A percentile compares a stretch with the other conserved stretches of the same genome.
phyloP scores from a whole-genome alignment of 257 asterid genomes.

The Gardenia jasminoides region DNA sequence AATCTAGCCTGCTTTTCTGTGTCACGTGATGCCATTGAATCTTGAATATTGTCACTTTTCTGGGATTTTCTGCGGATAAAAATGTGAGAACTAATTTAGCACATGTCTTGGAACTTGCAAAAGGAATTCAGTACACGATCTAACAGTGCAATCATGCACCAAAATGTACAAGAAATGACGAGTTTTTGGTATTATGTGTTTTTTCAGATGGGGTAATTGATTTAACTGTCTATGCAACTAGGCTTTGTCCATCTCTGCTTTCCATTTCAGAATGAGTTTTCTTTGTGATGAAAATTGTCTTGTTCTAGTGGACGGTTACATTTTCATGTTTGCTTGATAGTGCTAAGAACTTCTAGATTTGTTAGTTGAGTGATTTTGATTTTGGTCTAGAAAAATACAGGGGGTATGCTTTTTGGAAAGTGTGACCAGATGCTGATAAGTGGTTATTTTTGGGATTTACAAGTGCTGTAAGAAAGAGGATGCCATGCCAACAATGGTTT shows the following conservation, averaged over 20 bases:
- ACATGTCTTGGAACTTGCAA: not conserved
- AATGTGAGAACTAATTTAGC: not conserved
- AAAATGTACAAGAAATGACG: not conserved
- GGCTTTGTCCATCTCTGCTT: too few relatives aligned
- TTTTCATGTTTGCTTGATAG: not conserved
- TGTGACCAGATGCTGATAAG: slow-evolving; percentile 17
- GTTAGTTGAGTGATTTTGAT: not conserved
- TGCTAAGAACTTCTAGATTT: not conserved
- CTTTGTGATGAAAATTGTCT: not conserved
- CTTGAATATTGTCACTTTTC: not conserved
- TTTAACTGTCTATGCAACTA: not conserved
- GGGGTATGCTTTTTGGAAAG: slow-evolving; percentile 11
- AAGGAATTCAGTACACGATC: not conserved
- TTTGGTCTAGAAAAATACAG: not conserved
- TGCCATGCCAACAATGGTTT: slow-evolving; percentile 51
- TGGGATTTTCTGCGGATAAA: not conserved
- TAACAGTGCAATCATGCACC: slow-evolving; percentile 3
- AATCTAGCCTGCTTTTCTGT: not conserved
- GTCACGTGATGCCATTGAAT: not conserved
- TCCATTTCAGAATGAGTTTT: not conserved
- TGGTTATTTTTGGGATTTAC: slow-evolving; percentile 1
- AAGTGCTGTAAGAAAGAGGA: slow-evolving; percentile 29
- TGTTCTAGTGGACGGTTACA: not conserved
- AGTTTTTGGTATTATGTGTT: not conserved
- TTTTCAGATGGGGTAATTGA: not conserved